Evolutionary conservation across 805 yeast species (phyloP).

Genomic region (Sugiyamaella smithiae): DNA sequence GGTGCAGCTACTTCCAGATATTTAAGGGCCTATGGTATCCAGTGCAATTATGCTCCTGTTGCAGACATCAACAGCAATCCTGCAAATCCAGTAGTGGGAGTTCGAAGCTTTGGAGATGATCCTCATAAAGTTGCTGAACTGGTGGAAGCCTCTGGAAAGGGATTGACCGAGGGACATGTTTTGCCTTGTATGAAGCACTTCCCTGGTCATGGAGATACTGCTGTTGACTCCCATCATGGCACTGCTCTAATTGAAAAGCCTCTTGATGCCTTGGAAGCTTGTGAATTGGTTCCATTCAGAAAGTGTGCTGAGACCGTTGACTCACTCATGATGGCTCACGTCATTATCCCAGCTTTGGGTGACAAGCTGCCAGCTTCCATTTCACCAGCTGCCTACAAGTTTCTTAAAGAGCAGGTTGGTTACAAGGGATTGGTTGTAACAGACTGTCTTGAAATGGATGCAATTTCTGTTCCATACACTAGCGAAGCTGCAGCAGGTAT

Average conservation of each 20-base stretch:
- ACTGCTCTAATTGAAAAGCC: slow-evolving; percentile 55
- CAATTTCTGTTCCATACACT: slow-evolving; percentile 54
- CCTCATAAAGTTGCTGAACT: slow-evolving; percentile 51
- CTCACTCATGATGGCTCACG: slow-evolving; percentile 57
- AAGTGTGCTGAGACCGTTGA: slow-evolving; percentile 46
- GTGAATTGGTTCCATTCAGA: slow-evolving; percentile 50
- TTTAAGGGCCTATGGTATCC: slow-evolving; percentile 49
- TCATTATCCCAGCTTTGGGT: slow-evolving; percentile 45
- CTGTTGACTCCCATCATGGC: slow-evolving; percentile 52
- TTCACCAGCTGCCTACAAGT: slow-evolving; percentile 51
- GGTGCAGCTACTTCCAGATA: slow-evolving; percentile 52
- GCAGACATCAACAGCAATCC: slow-evolving; percentile 55
- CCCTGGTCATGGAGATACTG: slow-evolving; percentile 61
- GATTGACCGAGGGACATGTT: slow-evolving; percentile 51
- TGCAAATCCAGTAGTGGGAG: slow-evolving; percentile 54
- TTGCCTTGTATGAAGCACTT: slow-evolving; percentile 57
- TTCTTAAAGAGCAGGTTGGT: slow-evolving; percentile 45
- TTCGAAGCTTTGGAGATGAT: slow-evolving; percentile 55
- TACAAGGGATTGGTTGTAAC: slow-evolving; percentile 56
- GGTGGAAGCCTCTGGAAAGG: slow-evolving; percentile 49
- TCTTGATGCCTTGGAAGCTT: slow-evolving; percentile 45
- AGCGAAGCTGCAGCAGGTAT: slow-evolving; percentile 57
- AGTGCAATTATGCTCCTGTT: slow-evolving; percentile 55
- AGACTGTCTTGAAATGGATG: slow-evolving; percentile 60
- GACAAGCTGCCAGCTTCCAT: slow-evolving; percentile 59